Conservation (phyloP, 805 yeast genomes). For the Wickerhamomyces queroliae region DNA sequence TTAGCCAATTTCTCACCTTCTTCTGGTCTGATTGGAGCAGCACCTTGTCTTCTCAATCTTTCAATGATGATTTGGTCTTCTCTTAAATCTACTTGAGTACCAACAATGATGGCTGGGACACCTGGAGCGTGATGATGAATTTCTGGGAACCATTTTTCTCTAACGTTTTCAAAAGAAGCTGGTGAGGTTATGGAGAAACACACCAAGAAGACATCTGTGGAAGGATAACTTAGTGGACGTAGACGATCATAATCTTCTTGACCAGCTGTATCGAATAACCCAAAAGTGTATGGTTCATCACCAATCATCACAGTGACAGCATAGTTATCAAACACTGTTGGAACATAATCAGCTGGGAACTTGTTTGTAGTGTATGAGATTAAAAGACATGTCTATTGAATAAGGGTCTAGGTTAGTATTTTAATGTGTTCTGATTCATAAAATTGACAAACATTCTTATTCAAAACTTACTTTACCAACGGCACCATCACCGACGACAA, state of each 20-base stretch:
- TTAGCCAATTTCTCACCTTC: conserved; percentile 91
- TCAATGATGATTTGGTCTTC: conserved; percentile 89
- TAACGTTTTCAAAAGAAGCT: conserved; percentile 94
- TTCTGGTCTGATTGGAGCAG: conserved; percentile 77
- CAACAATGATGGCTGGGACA: conserved; percentile 94
- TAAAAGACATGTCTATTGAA: conserved; percentile 87
- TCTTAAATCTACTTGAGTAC: conserved; percentile 93
- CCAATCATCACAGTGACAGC: conserved; percentile 96
- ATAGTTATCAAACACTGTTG: conserved; percentile 95
- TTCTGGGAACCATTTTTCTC: conserved; percentile 98
- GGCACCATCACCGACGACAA: conserved; percentile 99
- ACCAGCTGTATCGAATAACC: conserved; percentile 98
- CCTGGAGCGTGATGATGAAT: conserved; percentile 98
- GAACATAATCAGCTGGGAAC: conserved; percentile 97
- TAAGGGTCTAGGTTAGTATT: conserved; percentile 6
- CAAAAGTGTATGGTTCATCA: conserved; percentile 95
- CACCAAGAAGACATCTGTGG: conserved; percentile 92
- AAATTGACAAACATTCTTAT: not conserved
- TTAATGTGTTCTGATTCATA: not conserved
- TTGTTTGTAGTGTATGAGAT: conserved; percentile 95
- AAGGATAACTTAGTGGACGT: conserved; percentile 95
- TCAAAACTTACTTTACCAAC: conserved; percentile 81
- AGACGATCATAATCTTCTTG: conserved; percentile 98
- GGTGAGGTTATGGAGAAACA: conserved; percentile 97
- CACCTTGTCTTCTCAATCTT: conserved; percentile 84